Evolutionary conservation across 352 stramenopile species (phyloP), one percentile per base, ranked within the genome.

Genomic region (Aphanomyces astaci): DNA sequence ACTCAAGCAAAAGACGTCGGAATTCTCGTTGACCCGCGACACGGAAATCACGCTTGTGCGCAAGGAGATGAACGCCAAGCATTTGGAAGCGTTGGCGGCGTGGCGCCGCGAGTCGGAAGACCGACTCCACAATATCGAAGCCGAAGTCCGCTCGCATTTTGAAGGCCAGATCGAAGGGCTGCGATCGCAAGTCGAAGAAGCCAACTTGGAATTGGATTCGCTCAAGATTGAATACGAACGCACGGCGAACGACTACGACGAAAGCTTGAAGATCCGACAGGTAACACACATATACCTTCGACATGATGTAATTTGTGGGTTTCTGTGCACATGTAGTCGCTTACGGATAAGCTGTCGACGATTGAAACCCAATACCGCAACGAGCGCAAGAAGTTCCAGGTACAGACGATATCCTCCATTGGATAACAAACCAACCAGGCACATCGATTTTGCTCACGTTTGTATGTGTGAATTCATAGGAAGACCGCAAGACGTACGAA

Each of bases 21-120:
- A 90, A 62, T 89, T 89, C 65, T 81, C 89, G 59, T 62, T 88
- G 66, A 87, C 78, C 25, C 79, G 83, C 51, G 83, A 93, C 51
- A 66, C 64, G 19, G 85, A 93, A 71, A 75, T 93, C 43, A 76
- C 75, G n/a, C 86, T 75, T 28, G 73, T 91, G 46, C 75, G 85
- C 62, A 87, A 84, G 46, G 85, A 93, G 64, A 90, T 88, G 82
- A 82, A 83, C 65, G 70, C 71, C 17, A 93, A 93, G 66, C 79
- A 89, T 71, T 71, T 87, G 66, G 83, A 91, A 66, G 72, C 81
- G 7, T 78, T 89, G 36, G 79, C 81, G 1, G 78, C 86, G 66
- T 89, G 79, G 80, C 90, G 89, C 63, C 89, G 89, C 49, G 85
- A 93, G 60, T 75, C 81, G 1, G 85, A 93, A 53, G 85, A 91